Percentiles rank a stretch among this genome's conserved stretches.
Conservation (phyloP, 208 protist genomes). For the Vickermania spadyakhi region DNA sequence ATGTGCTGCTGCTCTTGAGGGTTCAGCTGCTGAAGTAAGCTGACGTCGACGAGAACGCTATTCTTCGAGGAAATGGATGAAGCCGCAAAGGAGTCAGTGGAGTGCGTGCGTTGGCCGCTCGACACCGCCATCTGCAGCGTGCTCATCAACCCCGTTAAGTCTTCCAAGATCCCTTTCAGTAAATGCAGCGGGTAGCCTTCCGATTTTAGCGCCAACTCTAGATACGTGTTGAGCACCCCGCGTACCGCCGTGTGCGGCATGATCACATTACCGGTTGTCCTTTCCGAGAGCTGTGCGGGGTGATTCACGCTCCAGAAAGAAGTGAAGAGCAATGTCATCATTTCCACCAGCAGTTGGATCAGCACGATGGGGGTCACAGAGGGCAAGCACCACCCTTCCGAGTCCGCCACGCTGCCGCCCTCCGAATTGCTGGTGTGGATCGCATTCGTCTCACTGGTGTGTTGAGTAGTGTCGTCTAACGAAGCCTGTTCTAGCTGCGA, state of each 20-base stretch:
- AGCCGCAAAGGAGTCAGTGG: neutral
- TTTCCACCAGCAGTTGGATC: conserved; percentile 35
- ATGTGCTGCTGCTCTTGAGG: conserved; percentile 81
- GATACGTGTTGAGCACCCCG: conserved; percentile 67
- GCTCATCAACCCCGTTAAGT: conserved; percentile 39
- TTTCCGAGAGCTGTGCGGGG: conserved; percentile 20
- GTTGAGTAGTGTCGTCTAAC: too few species aligned
- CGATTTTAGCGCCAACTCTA: conserved; percentile 41
- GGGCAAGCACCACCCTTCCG: conserved; percentile 20
- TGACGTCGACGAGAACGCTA: conserved; percentile 13
- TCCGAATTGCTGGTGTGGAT: neutral
- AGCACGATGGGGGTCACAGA: conserved; percentile 23
- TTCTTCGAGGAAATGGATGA: neutral
- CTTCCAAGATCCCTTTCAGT: conserved; percentile 30
- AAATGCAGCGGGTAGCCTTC: conserved; percentile 13
- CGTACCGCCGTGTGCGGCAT: conserved; percentile 70
- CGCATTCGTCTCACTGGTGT: neutral
- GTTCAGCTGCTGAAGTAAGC: conserved; percentile 35
- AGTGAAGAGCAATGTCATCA: conserved; percentile 43
- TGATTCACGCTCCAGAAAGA: conserved; percentile 71
- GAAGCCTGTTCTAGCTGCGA: neutral
- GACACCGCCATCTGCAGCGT: conserved; percentile 25
- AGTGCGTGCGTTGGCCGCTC: neutral
- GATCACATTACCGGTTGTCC: conserved; percentile 12
- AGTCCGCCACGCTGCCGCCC: neutral